Conservation (phyloP, 495 filamentous ascomycete genomes). For the Penicillium silybi region DNA sequence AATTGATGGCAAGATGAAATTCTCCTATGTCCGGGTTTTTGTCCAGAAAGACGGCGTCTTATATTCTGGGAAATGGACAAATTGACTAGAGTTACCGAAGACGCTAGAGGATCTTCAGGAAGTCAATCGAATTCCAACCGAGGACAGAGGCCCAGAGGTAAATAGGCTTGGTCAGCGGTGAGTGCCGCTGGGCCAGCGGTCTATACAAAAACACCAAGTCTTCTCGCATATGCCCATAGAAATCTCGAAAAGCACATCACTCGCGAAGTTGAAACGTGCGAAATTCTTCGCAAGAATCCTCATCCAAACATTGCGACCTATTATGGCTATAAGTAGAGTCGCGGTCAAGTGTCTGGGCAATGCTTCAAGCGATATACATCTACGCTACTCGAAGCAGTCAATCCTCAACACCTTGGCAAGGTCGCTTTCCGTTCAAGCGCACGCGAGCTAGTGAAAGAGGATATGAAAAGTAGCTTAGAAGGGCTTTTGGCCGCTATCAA, state of each 20-base stretch:
- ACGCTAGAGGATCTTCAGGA: conserved; percentile 19
- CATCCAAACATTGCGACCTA: conserved; percentile 38
- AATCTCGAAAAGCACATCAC: conserved; percentile 18
- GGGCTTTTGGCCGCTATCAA: conserved; percentile 29
- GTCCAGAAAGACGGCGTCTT: conserved; percentile 15
- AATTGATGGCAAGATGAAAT: conserved; percentile 15
- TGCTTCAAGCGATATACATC: conserved; percentile 36
- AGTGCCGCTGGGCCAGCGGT: conserved; percentile 16
- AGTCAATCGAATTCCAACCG: conserved; percentile 14
- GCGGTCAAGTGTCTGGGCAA: conserved; percentile 33
- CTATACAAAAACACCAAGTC: conserved; percentile 25
- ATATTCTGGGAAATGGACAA: conserved; percentile 21
- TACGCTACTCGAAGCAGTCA: conserved; percentile 29
- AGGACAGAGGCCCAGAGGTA: conserved; percentile 17
- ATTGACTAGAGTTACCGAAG: conserved; percentile 14
- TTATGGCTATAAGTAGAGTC: conserved; percentile 27
- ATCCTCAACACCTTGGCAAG: conserved; percentile 16
- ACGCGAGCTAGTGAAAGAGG: conserved; percentile 13
- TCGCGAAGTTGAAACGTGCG: conserved; percentile 23
- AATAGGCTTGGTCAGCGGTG: no score
- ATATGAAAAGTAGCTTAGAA: conserved; percentile 17
- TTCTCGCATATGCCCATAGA: conserved; percentile 16
- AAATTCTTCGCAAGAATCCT: conserved; percentile 32
- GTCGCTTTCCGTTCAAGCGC: conserved; percentile 14
- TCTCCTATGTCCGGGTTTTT: conserved; percentile 22